Conservation (phyloP, 1,139 yeast genomes). For the Diutina sp. region DNA sequence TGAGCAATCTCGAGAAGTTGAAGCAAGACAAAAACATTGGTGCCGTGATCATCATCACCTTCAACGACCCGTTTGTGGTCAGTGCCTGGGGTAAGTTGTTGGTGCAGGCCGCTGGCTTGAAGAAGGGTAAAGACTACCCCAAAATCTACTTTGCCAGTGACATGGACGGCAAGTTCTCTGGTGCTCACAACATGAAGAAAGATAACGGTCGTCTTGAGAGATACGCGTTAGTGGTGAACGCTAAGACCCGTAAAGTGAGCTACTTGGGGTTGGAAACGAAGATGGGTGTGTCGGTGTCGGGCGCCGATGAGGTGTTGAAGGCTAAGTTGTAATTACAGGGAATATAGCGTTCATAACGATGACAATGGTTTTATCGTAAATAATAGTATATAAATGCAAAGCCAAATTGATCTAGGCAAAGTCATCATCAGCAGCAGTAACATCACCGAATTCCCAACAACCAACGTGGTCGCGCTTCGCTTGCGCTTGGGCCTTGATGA, state of each 20-base stretch:
- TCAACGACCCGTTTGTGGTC: constrained; percentile 74
- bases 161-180: constrained; percentile 14
- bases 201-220: constrained; percentile 36
- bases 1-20: constrained; percentile 37
- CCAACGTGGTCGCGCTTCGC: constrained; percentile 50
- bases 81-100: constrained; percentile 75
- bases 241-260: constrained; percentile 20
- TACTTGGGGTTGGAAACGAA: constrained; percentile 9
- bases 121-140: constrained; percentile 11
- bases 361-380: no score
- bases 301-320: constrained; percentile 7
- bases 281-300: constrained; percentile 7
- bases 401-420: neutral
- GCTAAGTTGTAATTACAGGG: constrained; percentile 8
- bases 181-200: constrained; percentile 16
- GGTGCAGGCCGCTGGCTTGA: constrained; percentile 32
- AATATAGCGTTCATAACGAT: no score
- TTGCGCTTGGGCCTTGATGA: constrained; percentile 26
- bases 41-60: constrained; percentile 57
- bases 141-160: constrained; percentile 45
- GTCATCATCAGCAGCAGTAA: constrained; percentile 40
- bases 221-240: constrained; percentile 49
- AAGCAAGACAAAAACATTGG: constrained; percentile 51
- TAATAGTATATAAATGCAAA: no score
- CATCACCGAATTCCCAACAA: constrained; percentile 78